Evolutionary conservation across 345 rosid genomes (phyloP).

Genomic region (Mangifera indica): DNA sequence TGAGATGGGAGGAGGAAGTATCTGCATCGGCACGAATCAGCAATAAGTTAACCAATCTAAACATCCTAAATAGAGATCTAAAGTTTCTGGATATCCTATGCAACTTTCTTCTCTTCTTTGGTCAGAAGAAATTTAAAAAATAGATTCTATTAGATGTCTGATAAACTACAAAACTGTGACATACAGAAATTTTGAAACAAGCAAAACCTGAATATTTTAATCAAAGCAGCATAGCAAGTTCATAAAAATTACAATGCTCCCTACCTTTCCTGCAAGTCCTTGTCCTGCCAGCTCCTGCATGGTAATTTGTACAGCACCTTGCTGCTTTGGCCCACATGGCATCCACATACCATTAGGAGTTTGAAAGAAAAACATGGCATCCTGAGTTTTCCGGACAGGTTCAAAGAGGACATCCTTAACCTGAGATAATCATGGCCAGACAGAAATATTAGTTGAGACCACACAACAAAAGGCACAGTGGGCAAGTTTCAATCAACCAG

Average conservation of each 20-base stretch:
- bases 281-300: conserved; percentile 83
- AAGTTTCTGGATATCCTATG: neutral
- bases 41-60: neutral
- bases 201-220: neutral
- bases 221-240: neutral
- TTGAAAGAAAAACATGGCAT: conserved; percentile 77
- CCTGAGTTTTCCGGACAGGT: conserved; percentile 92
- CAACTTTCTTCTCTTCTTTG: neutral
- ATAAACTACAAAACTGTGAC: neutral
- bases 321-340: conserved; percentile 89
- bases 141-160: neutral
- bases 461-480: neutral
- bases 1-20: conserved; percentile 83
- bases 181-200: neutral
- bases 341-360: conserved; percentile 64
- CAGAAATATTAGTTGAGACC: neutral
- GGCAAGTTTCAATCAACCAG: neutral
- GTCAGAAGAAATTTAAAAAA: neutral
- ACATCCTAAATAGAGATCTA: neutral
- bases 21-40: conserved; percentile 42
- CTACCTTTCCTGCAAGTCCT: conserved; percentile 74
- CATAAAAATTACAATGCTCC: neutral
- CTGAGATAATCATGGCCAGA: conserved; percentile 32
- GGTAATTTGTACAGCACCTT: conserved; percentile 65
- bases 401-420: conserved; percentile 92